Conservation (phyloP, 2,329 filamentous ascomycete species). For the Neoscytalidium dimidiatum region DNA sequence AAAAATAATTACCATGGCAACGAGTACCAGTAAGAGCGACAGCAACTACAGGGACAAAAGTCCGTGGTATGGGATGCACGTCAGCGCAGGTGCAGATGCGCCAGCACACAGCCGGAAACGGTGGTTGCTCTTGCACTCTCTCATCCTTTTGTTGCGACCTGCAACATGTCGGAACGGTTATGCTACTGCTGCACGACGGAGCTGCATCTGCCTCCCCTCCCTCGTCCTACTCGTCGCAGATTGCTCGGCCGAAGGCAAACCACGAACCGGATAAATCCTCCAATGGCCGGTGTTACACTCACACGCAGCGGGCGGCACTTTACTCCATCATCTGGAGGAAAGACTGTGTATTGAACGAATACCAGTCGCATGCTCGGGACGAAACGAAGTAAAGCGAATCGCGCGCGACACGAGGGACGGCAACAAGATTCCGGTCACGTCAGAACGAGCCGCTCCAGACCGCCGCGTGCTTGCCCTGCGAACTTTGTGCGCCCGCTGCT, state of each 20-base stretch:
- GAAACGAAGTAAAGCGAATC: neutral
- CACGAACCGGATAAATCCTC: neutral
- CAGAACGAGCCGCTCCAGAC: too few species aligned
- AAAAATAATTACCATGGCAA: neutral
- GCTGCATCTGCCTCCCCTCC: neutral
- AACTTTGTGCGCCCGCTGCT: too few species aligned
- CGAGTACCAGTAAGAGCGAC: neutral
- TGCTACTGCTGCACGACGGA: neutral
- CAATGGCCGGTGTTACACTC: neutral
- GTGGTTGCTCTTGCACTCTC: neutral
- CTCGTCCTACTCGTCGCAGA: neutral
- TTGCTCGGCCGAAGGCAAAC: neutral
- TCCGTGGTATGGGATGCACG: neutral
- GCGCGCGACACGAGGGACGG: neutral
- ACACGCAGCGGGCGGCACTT: neutral
- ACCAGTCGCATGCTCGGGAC: too few species aligned
- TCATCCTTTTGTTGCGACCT: neutral
- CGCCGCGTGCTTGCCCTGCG: too few species aligned
- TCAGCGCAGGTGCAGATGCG: slow-evolving; percentile 1
- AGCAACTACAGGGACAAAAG: neutral
- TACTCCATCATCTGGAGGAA: neutral
- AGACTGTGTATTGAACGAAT: neutral
- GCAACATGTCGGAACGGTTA: neutral
- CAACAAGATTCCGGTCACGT: neutral
- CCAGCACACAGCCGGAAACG: neutral